Conservation (phyloP, 140 eudicot species). For the Anethum foeniculum region DNA sequence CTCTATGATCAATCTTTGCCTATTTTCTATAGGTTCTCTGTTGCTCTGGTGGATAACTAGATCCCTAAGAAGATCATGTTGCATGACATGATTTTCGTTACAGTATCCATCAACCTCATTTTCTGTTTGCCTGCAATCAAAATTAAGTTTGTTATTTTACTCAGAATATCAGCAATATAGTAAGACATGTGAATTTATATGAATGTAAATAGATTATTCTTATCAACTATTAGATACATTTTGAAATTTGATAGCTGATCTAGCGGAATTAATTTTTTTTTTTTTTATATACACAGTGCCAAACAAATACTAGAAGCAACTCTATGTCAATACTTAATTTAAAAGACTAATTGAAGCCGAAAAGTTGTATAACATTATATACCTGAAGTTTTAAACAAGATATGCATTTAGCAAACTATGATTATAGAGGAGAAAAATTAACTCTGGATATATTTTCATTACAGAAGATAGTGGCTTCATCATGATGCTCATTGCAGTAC, state of each 20-base stretch:
- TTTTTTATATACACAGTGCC: background rate
- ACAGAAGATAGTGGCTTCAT: background rate
- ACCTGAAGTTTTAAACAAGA: background rate
- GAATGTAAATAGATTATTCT: background rate
- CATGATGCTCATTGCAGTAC: background rate
- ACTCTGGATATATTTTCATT: background rate
- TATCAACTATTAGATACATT: background rate
- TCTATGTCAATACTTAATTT: background rate
- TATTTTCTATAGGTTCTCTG: slow-evolving; percentile 27
- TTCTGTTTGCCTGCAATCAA: background rate
- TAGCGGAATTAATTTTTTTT: background rate
- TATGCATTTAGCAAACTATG: background rate
- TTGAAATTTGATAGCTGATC: background rate
- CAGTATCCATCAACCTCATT: slow-evolving; percentile 19
- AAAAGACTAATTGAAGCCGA: background rate
- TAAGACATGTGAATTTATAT: background rate
- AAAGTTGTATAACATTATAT: background rate
- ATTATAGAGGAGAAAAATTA: background rate
- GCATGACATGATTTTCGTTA: slow-evolving; percentile 30
- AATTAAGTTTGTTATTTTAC: background rate
- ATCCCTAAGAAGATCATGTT: slow-evolving; percentile 42
- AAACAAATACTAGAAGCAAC: background rate
- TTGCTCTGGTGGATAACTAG: slow-evolving; percentile 30
- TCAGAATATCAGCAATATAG: background rate
- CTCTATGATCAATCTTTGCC: slow-evolving; percentile 27